A percentile compares a stretch with the other conserved stretches of the same genome.
phyloP scores from a whole-genome alignment of 345 rosid species.

The Eucalyptus coolabah region DNA sequence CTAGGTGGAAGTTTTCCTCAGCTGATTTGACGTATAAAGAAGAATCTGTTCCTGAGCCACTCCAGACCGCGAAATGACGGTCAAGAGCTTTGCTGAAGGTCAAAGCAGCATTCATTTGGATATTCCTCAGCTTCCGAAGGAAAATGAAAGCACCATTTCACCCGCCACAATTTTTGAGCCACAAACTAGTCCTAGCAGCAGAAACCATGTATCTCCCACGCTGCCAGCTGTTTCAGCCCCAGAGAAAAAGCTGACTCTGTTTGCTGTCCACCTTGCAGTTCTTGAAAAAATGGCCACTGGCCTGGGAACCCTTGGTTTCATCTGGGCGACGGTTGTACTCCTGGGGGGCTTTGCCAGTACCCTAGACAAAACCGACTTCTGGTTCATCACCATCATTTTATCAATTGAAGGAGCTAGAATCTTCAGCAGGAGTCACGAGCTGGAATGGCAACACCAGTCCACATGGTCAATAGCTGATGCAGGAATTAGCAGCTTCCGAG shows the following conservation, averaged over 20 bases:
- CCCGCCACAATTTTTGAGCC: not conserved
- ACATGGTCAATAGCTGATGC: not conserved
- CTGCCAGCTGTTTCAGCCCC: not conserved
- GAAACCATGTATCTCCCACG: not conserved
- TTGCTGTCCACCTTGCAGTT: not conserved
- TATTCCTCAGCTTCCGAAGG: not conserved
- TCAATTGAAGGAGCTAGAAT: not conserved
- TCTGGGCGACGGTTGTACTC: not conserved
- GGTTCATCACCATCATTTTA: not conserved
- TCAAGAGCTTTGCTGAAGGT: constrained; percentile 68
- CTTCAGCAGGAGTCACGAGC: not conserved
- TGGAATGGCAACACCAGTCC: not conserved
- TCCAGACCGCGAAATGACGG: not conserved
- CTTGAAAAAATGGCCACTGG: not conserved
- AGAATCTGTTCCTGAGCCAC: not conserved
- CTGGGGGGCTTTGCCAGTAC: not conserved
- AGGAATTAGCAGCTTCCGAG: constrained; percentile 37
- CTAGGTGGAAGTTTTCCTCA: not conserved
- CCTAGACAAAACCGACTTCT: not conserved
- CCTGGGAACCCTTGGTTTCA: not conserved
- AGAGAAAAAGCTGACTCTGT: not conserved
- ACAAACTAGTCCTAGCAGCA: not conserved
- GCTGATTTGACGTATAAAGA: not conserved
- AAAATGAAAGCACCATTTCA: not conserved
- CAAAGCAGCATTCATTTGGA: constrained; percentile 44